Evolutionary conservation across 2,329 filamentous ascomycete species (phyloP).

Genomic region (Arthrinium puccinioides): DNA sequence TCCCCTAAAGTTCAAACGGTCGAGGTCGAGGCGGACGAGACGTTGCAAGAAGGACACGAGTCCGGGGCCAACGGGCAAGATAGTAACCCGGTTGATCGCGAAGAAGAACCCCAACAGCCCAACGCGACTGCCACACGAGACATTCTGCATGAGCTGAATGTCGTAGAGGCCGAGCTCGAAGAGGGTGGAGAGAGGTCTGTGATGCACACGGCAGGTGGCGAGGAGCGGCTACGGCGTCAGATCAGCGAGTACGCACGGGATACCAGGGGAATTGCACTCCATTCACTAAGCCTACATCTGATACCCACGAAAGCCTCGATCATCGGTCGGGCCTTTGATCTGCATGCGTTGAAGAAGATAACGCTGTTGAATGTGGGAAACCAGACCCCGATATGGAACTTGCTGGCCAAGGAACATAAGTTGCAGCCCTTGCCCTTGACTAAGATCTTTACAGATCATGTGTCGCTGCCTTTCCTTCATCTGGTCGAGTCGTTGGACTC

Average conservation of each 20-base stretch:
- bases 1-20: too few species aligned
- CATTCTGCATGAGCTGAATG: constrained; percentile 26
- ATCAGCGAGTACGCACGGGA: constrained; percentile 47
- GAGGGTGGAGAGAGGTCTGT: constrained; percentile 24
- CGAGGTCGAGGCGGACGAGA: constrained; percentile 3
- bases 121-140: constrained; percentile 23
- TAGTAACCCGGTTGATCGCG: constrained; percentile 6
- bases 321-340: constrained; percentile 47
- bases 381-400: constrained; percentile 52
- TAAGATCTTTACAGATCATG: constrained; percentile 58
- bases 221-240: constrained; percentile 12
- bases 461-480: constrained; percentile 45
- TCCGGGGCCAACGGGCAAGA: constrained; percentile 10
- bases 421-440: constrained; percentile 42
- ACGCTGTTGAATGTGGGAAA: constrained; percentile 58
- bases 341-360: constrained; percentile 47
- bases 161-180: constrained; percentile 28
- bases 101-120: constrained; percentile 15
- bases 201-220: constrained; percentile 5
- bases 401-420: constrained; percentile 48
- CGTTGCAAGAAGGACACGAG: constrained; percentile 4
- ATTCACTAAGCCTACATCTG: constrained; percentile 47
- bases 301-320: constrained; percentile 54
- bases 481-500: constrained; percentile 44
- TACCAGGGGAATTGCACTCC: constrained; percentile 50